Evolutionary conservation across 169 alveolate species (phyloP), one percentile per base, ranked within the genome.

Genomic region (Plasmodium vinckei): DNA sequence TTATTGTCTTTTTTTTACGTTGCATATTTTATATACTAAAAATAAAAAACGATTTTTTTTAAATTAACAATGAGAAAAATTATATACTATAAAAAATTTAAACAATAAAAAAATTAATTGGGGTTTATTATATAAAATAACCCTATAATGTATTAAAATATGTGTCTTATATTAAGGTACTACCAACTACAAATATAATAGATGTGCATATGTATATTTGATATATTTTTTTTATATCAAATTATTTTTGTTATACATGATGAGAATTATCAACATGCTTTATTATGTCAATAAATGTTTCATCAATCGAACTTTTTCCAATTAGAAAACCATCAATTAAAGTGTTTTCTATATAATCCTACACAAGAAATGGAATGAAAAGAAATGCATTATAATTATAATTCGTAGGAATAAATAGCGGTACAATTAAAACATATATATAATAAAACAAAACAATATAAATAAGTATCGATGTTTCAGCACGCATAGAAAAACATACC

Each of bases 201-300:
- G 15, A 63, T 63, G 17, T 23, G 13, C 15, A 9, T 63, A 63
- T 63, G 9, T 25, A 56, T 56, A 33, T 33, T 33, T 33, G 6
- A 33, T 33, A 33, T 33, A 33, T 33, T 1, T 33, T 33, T 33
- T 33, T 33, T 33, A 33, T 33, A 33, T 33, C 42, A 33, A 33
- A 33, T 33, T 33, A 33, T 33, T 33, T 33, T 33, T 33, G 42
- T 33, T 33, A 33, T 33, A 4, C 7, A 7, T 19, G 46, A 44
- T 49, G 51, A 25, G 27, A 19, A 15, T 57, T 47, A 68, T 77
- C 88, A 23, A 64, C 73, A 56, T 77, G 65, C 68, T 53, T 77
- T 77, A 77, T 51, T 6, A 77, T 77, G 47, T 77, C 88, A 15
- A 77, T 77, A 17, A 77, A 77, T 15, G 73, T 27, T 46, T 77